phyloP scores from a whole-genome alignment of 1,284 basidiomycete species.

The Vanrija humicola region DNA sequence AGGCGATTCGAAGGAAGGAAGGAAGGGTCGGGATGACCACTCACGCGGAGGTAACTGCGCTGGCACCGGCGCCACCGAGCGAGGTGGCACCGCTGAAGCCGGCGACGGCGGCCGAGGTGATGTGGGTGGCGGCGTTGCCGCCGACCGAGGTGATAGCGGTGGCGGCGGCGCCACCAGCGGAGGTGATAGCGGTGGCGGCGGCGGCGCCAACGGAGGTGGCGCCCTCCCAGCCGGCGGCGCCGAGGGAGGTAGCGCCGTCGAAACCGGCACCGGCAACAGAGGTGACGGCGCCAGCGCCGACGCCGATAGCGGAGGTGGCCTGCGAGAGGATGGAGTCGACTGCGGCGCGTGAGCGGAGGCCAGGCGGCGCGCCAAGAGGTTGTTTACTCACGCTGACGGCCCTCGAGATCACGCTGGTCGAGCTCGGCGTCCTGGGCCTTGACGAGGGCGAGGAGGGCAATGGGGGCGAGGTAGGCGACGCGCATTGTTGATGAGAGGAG shows the following conservation, averaged over 20 bases:
- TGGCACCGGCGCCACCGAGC: conserved; percentile 5
- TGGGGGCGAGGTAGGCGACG: conserved; percentile 14
- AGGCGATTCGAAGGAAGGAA: background rate
- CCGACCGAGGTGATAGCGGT: conserved; percentile 5
- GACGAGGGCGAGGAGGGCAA: conserved; percentile 15
- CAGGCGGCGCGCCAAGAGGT: background rate
- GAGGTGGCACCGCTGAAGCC: conserved; percentile 3
- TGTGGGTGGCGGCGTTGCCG: conserved; percentile 4
- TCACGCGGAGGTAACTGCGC: conserved; percentile 4
- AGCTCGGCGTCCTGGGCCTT: conserved; percentile 12
- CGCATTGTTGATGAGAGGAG: conserved; percentile 13
- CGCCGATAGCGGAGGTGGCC: conserved; percentile 8
- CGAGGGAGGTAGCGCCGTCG: conserved; percentile 12
- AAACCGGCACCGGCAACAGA: conserved; percentile 9
- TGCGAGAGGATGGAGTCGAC: conserved; percentile 10
- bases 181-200: background rate
- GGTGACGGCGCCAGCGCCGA: conserved; percentile 4
- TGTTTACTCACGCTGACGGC: conserved; percentile 13
- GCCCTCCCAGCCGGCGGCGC: background rate
- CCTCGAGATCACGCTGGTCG: conserved; percentile 8
- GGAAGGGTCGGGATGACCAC: background rate
- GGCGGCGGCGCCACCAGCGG: background rate
- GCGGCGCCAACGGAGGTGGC: conserved; percentile 3
- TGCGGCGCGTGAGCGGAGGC: background rate
- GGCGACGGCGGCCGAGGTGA: conserved; percentile 6